Percentiles rank a stretch among this genome's conserved stretches.
Evolutionary conservation across 2,329 filamentous ascomycete species (phyloP).

Genomic region (Colletotrichum lini): DNA sequence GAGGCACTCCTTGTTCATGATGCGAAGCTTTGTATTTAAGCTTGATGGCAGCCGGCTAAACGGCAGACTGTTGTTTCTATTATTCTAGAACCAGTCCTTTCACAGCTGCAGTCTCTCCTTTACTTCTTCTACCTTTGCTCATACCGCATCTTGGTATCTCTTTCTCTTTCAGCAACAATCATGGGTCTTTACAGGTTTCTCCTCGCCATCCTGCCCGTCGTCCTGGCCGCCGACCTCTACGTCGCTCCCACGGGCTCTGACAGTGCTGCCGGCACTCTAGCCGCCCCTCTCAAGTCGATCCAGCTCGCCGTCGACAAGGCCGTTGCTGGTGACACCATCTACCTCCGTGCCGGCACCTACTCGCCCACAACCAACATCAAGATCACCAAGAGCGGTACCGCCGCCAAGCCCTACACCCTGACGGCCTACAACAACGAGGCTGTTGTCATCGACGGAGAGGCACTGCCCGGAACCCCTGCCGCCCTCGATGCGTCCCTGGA

Average conservation of each 20-base stretch:
- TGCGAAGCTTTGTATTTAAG: constrained; percentile 39
- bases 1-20: not conserved
- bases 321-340: constrained; percentile 59
- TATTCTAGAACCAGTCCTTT: not conserved
- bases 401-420: constrained; percentile 57
- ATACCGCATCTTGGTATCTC: not conserved
- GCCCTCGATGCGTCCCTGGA: constrained; percentile 56
- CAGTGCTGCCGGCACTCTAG: constrained; percentile 54
- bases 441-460: constrained; percentile 63
- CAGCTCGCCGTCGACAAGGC: constrained; percentile 62
- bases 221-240: constrained; percentile 55
- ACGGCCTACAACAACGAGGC: constrained; percentile 59
- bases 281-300: constrained; percentile 60
- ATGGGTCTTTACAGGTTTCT: constrained; percentile 42
- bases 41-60: constrained; percentile 34
- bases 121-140: not conserved
- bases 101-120: constrained; percentile 31
- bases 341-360: constrained; percentile 55
- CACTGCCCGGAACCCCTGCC: constrained; percentile 56
- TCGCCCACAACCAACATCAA: constrained; percentile 62
- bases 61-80: constrained; percentile 2
- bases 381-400: constrained; percentile 59
- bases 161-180: not conserved
- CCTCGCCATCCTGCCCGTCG: constrained; percentile 37
- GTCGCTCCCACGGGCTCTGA: constrained; percentile 61